Base-by-base conservation (phyloP, 2,329 filamentous ascomycete genomes). In the Hirsutella minnesotensis region DNA sequence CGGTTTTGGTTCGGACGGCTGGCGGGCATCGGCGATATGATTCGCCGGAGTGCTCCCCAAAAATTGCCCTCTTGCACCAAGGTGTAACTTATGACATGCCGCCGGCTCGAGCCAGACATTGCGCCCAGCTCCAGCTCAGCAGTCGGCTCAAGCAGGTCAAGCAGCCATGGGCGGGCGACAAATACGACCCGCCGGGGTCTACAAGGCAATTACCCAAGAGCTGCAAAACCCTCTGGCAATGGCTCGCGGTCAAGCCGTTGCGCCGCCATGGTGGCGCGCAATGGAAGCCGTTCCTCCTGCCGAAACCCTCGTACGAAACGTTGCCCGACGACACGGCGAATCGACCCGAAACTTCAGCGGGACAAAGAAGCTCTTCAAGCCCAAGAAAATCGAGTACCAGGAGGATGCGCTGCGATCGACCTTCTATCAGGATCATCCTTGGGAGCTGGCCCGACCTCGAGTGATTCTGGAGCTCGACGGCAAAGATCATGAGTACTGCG, bases 361-460 rank as follows among this genome's bases (percentile, higher is more conserved):
- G 59, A 72, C 83, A 24, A 87, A 79, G 63, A 78, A 80, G 52
- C 67, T 95, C 53, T 96, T 89, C 69, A 78, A 81, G 53, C 92
- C 92, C 2, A 76, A 88, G 50, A 66, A 70, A 45, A 81, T 98
- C 49, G 68, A 67, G 42, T 95, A 92, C 60, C 77, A 83, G 46
- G 92, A 98, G 62, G 92, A 98, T 64, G 64, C 68, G 46, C 70
- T 98, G 56, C 81, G 92, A 49, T 71, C 66, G 51, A 77, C 81
- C 22, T 98, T 96, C 67, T 98, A 86, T 69, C 79, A 74, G 56
- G 90, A 98, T 62, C 92, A 98, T 60, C 92, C 92, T 5, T 98
- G 92, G 92, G 92, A 98, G 65, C 68, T 98, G 57, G 92, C 92
- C 16, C 75, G 90, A 48, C 92, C 92, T 43, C 75, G 86, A 52